Evolutionary conservation across 1,284 basidiomycete species (phyloP), one percentile per base, ranked within the genome.

Genomic region (Fomitopsis pinicola): DNA sequence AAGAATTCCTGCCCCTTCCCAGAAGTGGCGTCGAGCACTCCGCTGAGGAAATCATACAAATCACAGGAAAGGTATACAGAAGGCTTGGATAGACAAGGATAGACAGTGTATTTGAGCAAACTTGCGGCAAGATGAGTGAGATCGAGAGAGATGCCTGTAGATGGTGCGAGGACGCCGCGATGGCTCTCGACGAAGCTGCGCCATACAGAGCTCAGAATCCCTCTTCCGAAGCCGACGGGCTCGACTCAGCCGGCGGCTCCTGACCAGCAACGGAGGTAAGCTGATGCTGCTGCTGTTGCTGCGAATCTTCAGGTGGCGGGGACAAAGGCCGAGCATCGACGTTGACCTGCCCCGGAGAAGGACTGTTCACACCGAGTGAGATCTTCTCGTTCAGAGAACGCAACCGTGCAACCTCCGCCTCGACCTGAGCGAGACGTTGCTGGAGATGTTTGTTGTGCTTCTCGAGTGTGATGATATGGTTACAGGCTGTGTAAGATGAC

Each of bases 361-460:
- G 82, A 17, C 85, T 82, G 62, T 80, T 80, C 63, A 67, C 69
- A 30, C 81, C 81, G 42, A 91, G 83, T 2, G 88, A 87, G 35
- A 92, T 90, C 75, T 90, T 89, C 78, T 92, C 89, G 73, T 91
- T 92, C 65, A 92, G 79, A 14, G 82, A 77, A 61, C 88, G 84
- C 52, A 92, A 80, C 61, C 89, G 77, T 54, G 80, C 70, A 55
- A 91, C 85, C 72, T 92, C 90, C 58, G 78, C 75, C 68, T 92
- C 89, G 55, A 91, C 71, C 33, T 78, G 73, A 19, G 77, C 76
- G 63, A 92, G 80, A 67, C 88, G 87, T 58, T 79, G 79, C 71
- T 86, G 83, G 70, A 92, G 77, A 67, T 87, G 83, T 63, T 86
- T 80, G 70, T 89, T 91, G 52, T 82, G 77, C 68, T 84, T 84